A percentile compares a stretch with the other conserved stretches of the same genome.
Conservation (phyloP, 2,329 filamentous ascomycete genomes). For the Waltergamsia citrina region DNA sequence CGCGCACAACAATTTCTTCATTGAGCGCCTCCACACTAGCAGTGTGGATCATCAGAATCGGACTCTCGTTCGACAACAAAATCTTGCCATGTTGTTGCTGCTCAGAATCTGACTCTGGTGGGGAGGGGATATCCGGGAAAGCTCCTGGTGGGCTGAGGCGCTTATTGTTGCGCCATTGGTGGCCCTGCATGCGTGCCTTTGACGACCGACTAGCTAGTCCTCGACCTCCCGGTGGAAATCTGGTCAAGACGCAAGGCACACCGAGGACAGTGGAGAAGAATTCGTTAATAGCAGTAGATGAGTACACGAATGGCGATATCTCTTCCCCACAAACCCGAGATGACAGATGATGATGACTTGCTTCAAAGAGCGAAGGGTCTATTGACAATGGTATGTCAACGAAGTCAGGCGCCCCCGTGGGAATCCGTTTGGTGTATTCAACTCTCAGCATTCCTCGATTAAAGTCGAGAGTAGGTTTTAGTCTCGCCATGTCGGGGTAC, state of each 20-base stretch:
- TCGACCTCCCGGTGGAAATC: slow-evolving; percentile 63
- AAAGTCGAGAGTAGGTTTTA: slow-evolving; percentile 69
- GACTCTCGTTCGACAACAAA: slow-evolving; percentile 84
- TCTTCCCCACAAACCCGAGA: slow-evolving; percentile 79
- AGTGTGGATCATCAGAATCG: slow-evolving; percentile 75
- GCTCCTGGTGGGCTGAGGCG: slow-evolving; percentile 30
- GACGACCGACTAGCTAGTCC: slow-evolving; percentile 55
- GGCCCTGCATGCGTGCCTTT: slow-evolving; percentile 59
- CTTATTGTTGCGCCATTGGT: slow-evolving; percentile 27
- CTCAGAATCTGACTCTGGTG: slow-evolving; percentile 48
- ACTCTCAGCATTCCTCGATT: slow-evolving; percentile 56
- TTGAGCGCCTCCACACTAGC: slow-evolving; percentile 76
- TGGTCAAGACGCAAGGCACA: slow-evolving; percentile 73
- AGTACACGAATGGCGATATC: slow-evolving; percentile 63
- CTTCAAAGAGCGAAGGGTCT: slow-evolving; percentile 48
- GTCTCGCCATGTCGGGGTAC: slow-evolving; percentile 77
- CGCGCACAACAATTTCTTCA: slow-evolving; percentile 52
- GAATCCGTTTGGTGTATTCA: slow-evolving; percentile 8
- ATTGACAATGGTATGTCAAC: slow-evolving; percentile 56
- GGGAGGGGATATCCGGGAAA: slow-evolving; percentile 44
- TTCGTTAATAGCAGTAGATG: slow-evolving; percentile 49
- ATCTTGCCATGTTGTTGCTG: slow-evolving; percentile 41
- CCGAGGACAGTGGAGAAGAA: slow-evolving; percentile 74
- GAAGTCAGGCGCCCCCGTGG: slow-evolving; percentile 1
- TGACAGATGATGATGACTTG: slow-evolving; percentile 27